Evolutionary conservation across 768 basidiomycete genomes (phyloP).

Genomic region (Xanthoconium stramineum): DNA sequence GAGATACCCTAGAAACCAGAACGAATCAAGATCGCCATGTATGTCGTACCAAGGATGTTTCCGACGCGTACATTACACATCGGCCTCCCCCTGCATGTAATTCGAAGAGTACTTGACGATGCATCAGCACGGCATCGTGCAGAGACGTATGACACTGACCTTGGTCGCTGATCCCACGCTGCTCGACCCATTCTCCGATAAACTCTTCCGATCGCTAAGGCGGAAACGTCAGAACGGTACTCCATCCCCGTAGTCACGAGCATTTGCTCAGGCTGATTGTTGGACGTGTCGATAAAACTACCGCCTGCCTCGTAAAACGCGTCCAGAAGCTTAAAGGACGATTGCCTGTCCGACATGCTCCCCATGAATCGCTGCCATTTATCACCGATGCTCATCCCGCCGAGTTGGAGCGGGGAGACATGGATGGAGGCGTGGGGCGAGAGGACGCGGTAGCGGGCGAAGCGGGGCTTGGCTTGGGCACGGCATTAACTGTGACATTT

Average conservation of each 20-base stretch:
- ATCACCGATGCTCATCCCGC: conserved; percentile 47
- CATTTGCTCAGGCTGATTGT: conserved; percentile 41
- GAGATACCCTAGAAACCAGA: conserved; percentile 33
- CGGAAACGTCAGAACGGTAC: not conserved
- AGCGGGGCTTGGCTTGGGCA: conserved; percentile 28
- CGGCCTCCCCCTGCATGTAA: conserved; percentile 12
- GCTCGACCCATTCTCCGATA: conserved; percentile 50
- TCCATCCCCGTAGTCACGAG: not conserved
- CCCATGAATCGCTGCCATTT: conserved; percentile 35
- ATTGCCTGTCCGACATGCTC: conserved; percentile 38
- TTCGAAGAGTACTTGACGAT: conserved; percentile 20
- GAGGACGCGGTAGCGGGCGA: conserved; percentile 37
- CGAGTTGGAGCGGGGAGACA: conserved; percentile 47
- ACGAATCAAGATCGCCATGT: not conserved
- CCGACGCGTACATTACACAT: conserved; percentile 14
- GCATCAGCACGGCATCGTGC: not conserved
- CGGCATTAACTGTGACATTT: conserved; percentile 2
- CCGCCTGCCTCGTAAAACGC: conserved; percentile 43
- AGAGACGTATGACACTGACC: conserved; percentile 14
- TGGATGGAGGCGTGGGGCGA: conserved; percentile 41
- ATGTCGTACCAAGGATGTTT: not conserved
- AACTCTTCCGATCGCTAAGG: conserved; percentile 45
- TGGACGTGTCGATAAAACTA: conserved; percentile 50
- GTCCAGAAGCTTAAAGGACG: conserved; percentile 46
- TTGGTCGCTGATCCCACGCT: conserved; percentile 44